Evolutionary conservation across 768 basidiomycete genomes (phyloP).

Genomic region (Tylopilus sp.): DNA sequence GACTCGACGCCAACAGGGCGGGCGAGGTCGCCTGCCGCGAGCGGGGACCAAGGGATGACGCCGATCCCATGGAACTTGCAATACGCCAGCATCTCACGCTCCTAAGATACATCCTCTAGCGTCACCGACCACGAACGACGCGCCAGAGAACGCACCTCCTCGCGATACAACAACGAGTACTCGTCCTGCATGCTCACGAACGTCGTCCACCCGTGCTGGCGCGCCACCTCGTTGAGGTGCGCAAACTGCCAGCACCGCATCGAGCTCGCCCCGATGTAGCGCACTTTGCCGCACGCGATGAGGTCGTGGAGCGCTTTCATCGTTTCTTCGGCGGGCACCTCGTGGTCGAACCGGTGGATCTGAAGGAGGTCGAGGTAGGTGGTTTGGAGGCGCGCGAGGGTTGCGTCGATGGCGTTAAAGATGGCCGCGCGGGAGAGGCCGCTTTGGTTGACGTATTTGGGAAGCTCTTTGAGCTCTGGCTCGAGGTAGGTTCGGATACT

Average conservation of each 20-base stretch:
- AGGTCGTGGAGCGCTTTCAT: conserved; percentile 53
- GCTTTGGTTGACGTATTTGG: conserved; percentile 26
- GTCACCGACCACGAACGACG: not conserved
- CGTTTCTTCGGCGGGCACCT: conserved; percentile 40
- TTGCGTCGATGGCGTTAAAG: conserved; percentile 34
- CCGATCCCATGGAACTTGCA: conserved; percentile 50
- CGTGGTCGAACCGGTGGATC: conserved; percentile 41
- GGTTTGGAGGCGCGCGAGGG: conserved; percentile 34
- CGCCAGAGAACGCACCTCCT: not conserved
- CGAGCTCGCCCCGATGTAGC: conserved; percentile 48
- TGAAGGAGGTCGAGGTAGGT: conserved; percentile 41
- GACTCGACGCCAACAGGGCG: conserved; percentile 34
- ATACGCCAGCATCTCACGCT: conserved; percentile 44
- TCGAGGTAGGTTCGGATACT: not conserved
- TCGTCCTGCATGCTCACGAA: conserved; percentile 57
- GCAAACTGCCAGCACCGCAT: conserved; percentile 47
- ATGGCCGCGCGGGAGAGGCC: conserved; percentile 37
- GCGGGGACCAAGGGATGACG: conserved; percentile 49
- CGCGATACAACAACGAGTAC: conserved; percentile 19
- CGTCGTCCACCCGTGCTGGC: conserved; percentile 44
- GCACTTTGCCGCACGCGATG: conserved; percentile 43
- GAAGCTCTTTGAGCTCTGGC: conserved; percentile 1
- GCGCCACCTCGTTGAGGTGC: conserved; percentile 43
- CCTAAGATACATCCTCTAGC: conserved; percentile 25
- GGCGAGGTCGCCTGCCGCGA: conserved; percentile 38